Base-by-base conservation (phyloP, 495 filamentous ascomycete genomes). In the Aspergillus nanangensis region DNA sequence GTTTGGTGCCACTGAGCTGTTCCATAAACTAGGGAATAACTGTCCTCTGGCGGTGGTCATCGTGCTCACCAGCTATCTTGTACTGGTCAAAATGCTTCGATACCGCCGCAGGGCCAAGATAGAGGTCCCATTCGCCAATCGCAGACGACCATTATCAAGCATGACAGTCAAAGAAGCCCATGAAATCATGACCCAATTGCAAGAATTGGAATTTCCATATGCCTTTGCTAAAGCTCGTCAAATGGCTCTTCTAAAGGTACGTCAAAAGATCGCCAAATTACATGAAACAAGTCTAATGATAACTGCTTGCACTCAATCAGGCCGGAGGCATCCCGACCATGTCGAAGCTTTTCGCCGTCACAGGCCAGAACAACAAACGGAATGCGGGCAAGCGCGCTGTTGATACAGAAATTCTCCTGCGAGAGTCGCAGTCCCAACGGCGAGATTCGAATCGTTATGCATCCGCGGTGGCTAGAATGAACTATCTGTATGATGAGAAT, bases 381-480 rank as follows among this genome's bases (percentile, higher is more conserved):
- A 68, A 62, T 44, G 41, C 56, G 0, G 51, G 47, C 0, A 64
- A 60, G 48, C 62, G 65, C 18, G 50, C 58, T 8, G 53, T 56
- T 19, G 63, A 67, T 31, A 65, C 63, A 7, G 59, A 62, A 29
- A 59, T 61, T 27, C 45, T 63, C 2, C 45, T 66, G 9, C 47
- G 50, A 17, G 62, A 67, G 47, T 42, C 45, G 37, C 62, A 65
- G 32, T 53, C 53, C 11, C 43, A 64, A 24, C 32, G 50, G 5
- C 66, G 65, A 13, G 53, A 42, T 19, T 67, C 65, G 5, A 52
- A 58, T 24, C 56, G 67, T 0, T 46, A 59, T 29, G 40, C 53
- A 10, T 45, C 53, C 3, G 71, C 57, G 4, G 55, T 77, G 8
- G 67, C 73, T 8, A 55, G 75, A 18, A 71, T 75, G 58, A 78